Evolutionary conservation across 129 eudicot species (phyloP).

Genomic region (Chrysanthemum makinoi): DNA sequence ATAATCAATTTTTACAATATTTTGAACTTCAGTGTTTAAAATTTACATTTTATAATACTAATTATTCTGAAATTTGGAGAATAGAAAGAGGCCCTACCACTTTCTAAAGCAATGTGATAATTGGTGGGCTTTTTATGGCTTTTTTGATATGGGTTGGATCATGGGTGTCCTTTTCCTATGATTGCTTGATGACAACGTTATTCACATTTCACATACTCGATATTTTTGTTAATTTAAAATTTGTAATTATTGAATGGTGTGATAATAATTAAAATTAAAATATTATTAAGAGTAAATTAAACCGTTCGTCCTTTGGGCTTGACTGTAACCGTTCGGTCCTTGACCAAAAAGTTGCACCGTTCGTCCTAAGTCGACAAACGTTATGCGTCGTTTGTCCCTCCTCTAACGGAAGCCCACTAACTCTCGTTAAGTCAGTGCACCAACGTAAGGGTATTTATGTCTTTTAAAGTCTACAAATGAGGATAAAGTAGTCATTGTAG

Average conservation of each 20-base stretch:
- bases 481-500: no score
- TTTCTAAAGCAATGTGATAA: neutral
- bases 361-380: no score
- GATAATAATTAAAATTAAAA: neutral
- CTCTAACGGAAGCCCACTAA: no score
- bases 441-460: no score
- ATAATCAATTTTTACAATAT: neutral
- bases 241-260: neutral
- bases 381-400: no score
- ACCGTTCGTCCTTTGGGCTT: no score
- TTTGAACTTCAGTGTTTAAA: neutral
- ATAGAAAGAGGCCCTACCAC: constrained; percentile 3
- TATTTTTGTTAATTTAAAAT: neutral
- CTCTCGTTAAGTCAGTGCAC: no score
- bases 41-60: neutral
- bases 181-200: neutral
- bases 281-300: no score
- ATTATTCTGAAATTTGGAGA: neutral
- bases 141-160: neutral
- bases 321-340: no score
- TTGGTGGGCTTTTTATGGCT: neutral
- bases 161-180: constrained; percentile 4
- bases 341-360: no score
- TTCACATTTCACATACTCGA: neutral
- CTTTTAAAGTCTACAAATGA: no score